These are phyloP conservation scores for Dactylorhiza incarnata DNA, from an alignment of 106 monocot species.

Conservation along the genomic window DNA sequence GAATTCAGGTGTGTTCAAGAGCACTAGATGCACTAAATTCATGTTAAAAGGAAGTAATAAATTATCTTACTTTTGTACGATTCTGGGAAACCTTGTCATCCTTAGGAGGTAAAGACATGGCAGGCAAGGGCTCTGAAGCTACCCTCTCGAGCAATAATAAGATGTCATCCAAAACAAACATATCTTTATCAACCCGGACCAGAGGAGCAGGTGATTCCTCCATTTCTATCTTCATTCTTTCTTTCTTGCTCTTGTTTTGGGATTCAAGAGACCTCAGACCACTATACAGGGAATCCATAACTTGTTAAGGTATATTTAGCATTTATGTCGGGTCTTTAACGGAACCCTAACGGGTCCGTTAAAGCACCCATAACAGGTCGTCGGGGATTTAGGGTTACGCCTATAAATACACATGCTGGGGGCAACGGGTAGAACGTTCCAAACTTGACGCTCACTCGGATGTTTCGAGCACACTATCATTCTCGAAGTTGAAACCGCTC, in stretches of 20 bases:
- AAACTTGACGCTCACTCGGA: too few relatives aligned
- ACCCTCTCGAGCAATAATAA: conserved; percentile 62
- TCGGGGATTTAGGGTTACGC: too few relatives aligned
- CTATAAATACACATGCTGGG: too few relatives aligned
- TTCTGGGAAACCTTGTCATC: conserved; percentile 79
- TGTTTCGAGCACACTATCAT: too few relatives aligned
- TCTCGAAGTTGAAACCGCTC: too few relatives aligned
- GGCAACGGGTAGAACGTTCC: too few relatives aligned
- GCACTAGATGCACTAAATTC: not conserved
- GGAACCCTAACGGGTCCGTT: too few relatives aligned
- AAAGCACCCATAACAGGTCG: too few relatives aligned
- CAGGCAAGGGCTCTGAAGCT: conserved; percentile 50
- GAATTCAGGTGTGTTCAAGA: not conserved
- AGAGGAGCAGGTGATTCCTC: conserved; percentile 59
- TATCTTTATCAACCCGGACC: conserved; percentile 61
- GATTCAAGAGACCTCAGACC: conserved; percentile 75
- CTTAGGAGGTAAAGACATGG: conserved; percentile 56
- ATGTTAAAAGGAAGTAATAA: not conserved
- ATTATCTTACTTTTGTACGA: conserved; percentile 57
- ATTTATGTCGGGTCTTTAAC: too few relatives aligned
- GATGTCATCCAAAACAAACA: conserved; percentile 78
- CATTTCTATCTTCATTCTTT: conserved; percentile 22
- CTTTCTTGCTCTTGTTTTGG: conserved; percentile 63
- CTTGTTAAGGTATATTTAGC: too few relatives aligned
- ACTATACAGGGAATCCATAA: conserved; percentile 95